phyloP scores from a whole-genome alignment of 208 protist genomes.

The Crithidia expoeki region DNA sequence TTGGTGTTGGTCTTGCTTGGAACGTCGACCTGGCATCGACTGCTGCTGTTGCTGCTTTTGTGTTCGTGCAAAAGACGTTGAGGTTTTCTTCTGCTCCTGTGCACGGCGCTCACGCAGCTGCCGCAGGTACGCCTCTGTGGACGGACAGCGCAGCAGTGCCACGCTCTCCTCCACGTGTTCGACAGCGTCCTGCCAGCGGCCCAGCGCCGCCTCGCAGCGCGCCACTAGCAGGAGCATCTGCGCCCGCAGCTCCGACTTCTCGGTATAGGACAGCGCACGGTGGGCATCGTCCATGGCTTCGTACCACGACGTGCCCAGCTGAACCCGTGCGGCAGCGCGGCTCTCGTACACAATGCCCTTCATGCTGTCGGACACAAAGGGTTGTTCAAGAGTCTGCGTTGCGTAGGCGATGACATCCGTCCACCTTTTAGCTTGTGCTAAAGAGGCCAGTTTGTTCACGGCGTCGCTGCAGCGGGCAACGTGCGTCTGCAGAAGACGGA shows the following conservation, averaged over 20 bases:
- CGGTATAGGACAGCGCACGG: constrained; percentile 40
- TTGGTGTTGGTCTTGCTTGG: constrained; percentile 16
- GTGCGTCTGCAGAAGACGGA: constrained; percentile 40
- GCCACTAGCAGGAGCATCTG: constrained; percentile 48
- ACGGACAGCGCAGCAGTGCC: constrained; percentile 19
- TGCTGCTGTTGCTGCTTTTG: neutral
- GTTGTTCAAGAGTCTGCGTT: neutral
- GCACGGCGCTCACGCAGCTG: constrained; percentile 23
- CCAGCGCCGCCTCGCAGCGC: constrained; percentile 62
- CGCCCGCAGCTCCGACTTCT: constrained; percentile 23
- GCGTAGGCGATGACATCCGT: constrained; percentile 1
- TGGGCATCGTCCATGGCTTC: constrained; percentile 60
- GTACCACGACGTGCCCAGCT: constrained; percentile 47
- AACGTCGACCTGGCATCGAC: neutral
- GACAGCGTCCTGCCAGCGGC: constrained; percentile 57
- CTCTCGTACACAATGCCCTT: constrained; percentile 26
- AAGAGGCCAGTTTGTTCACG: constrained; percentile 9
- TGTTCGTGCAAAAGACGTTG: neutral
- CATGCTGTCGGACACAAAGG: constrained; percentile 36
- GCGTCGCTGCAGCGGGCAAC: constrained; percentile 28
- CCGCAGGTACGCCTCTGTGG: constrained; percentile 20
- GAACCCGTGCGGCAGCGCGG: constrained; percentile 46
- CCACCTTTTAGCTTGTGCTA: constrained; percentile 11
- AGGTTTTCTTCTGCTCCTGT: constrained; percentile 24
- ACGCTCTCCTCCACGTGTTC: constrained; percentile 42